Conservation (phyloP, 164 flowering plant species). For the grape (Vitis vinifera) region DNA sequence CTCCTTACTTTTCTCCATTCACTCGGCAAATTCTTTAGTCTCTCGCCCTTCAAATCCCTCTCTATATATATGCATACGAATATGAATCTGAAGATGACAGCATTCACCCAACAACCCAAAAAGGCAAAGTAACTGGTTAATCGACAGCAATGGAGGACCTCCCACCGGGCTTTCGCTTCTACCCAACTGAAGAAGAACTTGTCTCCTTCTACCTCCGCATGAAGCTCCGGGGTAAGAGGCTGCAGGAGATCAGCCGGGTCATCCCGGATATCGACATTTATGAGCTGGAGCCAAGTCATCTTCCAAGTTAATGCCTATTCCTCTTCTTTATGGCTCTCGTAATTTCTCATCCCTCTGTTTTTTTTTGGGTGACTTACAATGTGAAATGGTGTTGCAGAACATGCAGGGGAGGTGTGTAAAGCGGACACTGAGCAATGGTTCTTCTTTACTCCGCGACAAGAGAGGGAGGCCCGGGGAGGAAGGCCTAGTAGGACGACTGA, state of each 20-base stretch:
- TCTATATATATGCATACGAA: not conserved
- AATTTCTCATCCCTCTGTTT: not conserved
- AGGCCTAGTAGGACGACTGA: slow-evolving; percentile 46
- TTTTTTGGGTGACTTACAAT: not conserved
- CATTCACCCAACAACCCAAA: not conserved
- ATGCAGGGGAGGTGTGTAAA: slow-evolving; percentile 29
- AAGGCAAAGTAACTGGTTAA: not conserved
- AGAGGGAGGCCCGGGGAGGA: slow-evolving; percentile 50
- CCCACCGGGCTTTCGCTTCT: slow-evolving; percentile 56
- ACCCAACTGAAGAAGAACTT: slow-evolving; percentile 70
- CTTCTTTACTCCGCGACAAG: slow-evolving; percentile 49
- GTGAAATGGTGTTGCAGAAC: slow-evolving; percentile 22
- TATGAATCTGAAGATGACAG: too few species aligned
- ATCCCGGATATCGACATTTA: slow-evolving; percentile 47
- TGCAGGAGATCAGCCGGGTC: slow-evolving; percentile 26
- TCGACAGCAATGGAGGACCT: slow-evolving; percentile 14
- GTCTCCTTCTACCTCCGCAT: slow-evolving; percentile 49
- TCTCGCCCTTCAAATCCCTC: not conserved
- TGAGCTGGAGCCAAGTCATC: slow-evolving; percentile 44
- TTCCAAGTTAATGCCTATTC: slow-evolving; percentile 32
- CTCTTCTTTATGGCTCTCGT: not conserved
- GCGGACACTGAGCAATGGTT: slow-evolving; percentile 58
- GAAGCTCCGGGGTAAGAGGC: slow-evolving; percentile 38
- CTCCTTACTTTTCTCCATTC: slow-evolving; percentile 8
- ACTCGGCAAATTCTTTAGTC: slow-evolving; percentile 2